Evolutionary conservation across 2,329 filamentous ascomycete species (phyloP).

Genomic region (Fusarium gaditjirri): DNA sequence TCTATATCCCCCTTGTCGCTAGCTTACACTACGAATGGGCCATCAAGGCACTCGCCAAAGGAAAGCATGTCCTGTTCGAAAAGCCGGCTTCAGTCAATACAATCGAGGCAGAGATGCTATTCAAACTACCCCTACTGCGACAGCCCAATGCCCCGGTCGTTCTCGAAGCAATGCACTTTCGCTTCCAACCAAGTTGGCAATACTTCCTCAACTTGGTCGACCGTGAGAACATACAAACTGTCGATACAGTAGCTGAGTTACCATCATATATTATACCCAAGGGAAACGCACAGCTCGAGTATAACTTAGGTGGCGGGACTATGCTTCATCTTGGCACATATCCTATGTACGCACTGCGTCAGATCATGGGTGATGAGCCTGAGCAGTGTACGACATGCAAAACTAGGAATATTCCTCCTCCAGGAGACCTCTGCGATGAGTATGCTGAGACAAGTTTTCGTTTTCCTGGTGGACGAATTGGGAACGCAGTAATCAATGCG

Average conservation of each 20-base stretch:
- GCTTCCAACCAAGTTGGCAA: not conserved
- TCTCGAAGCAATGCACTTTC: not conserved
- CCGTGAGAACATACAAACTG: not conserved
- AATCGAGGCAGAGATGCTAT: not conserved
- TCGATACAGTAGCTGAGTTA: fast-evolving
- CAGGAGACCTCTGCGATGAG: not conserved
- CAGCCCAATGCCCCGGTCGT: not conserved
- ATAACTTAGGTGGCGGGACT: not conserved
- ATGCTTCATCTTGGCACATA: conserved; percentile 3
- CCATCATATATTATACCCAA: not conserved
- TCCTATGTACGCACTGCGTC: not conserved
- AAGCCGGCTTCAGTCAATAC: not conserved
- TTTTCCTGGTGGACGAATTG: not conserved
- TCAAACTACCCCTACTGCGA: not conserved
- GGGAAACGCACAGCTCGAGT: not conserved
- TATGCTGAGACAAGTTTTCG: not conserved
- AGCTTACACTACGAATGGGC: conserved; percentile 1
- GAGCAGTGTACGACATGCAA: not conserved
- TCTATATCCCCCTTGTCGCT: not conserved
- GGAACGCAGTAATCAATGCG: not conserved
- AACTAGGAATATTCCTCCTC: not conserved
- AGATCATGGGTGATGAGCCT: not conserved
- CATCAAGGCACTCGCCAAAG: not conserved
- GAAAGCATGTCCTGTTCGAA: not conserved
- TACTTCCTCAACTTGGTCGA: not conserved